Conservation (phyloP, 768 basidiomycete genomes). For the Panellus pusillus region DNA sequence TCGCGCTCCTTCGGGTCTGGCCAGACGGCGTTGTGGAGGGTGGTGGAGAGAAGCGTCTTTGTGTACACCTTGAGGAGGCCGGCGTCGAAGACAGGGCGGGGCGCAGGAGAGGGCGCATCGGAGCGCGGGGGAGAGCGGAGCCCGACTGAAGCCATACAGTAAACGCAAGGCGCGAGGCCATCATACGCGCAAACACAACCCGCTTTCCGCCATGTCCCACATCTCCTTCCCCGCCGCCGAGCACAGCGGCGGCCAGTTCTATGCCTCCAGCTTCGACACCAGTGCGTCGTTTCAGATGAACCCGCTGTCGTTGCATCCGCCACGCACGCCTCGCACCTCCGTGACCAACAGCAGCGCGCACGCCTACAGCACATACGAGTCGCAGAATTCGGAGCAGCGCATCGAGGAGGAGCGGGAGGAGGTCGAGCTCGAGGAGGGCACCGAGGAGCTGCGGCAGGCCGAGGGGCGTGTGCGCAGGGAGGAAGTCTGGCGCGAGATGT, state of each 20-base stretch:
- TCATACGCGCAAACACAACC: not conserved
- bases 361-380: slow-evolving; percentile 30
- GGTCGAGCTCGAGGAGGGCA: slow-evolving; percentile 51
- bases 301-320: slow-evolving; percentile 76
- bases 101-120: slow-evolving; percentile 43
- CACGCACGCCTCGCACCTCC: slow-evolving; percentile 70
- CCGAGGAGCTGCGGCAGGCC: slow-evolving; percentile 44
- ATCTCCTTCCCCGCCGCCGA: slow-evolving; percentile 59
- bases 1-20: slow-evolving; percentile 68
- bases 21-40: slow-evolving; percentile 66
- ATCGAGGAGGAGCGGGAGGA: slow-evolving; percentile 29
- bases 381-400: too few species aligned
- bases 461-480: slow-evolving; percentile 53
- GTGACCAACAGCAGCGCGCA: slow-evolving; percentile 40
- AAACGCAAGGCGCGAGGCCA: too few species aligned
- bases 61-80: slow-evolving; percentile 77
- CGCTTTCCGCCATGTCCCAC: slow-evolving; percentile 52
- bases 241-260: slow-evolving; percentile 46
- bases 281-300: slow-evolving; percentile 76
- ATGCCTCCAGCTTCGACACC: slow-evolving; percentile 59
- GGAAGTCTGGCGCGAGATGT: slow-evolving; percentile 80
- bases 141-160: slow-evolving; percentile 30
- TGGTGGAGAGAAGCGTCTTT: slow-evolving; percentile 75
- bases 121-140: slow-evolving; percentile 70
- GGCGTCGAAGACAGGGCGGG: slow-evolving; percentile 62